Conservation (phyloP, 306 rosid species). For the apple (Malus domestica) region ASM211411v1 NC_041795.1:30882001-30882500, state of each 20-base stretch:
- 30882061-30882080: conserved; percentile 89
- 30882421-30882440: conserved; percentile 49
- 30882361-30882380: neutral
- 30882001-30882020: conserved; percentile 89
- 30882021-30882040: conserved; percentile 90
- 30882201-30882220: conserved; percentile 70
- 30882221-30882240: conserved; percentile 14
- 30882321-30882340: neutral
- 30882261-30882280: neutral
- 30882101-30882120: conserved; percentile 29
- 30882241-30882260: neutral
- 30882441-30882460: conserved; percentile 76
- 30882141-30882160: conserved; percentile 35
- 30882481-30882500: conserved; percentile 59
- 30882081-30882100: conserved; percentile 61
- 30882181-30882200: conserved; percentile 49
- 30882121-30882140: conserved; percentile 26
- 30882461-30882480: conserved; percentile 56
- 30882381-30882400: conserved; percentile 50
- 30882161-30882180: conserved; percentile 38
- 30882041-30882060: conserved; percentile 80
- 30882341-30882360: neutral
- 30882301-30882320: neutral
- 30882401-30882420: conserved; percentile 90
- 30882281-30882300: neutral